Conservation (phyloP, 2,329 filamentous ascomycete species). For the Pseudogymnoascus sp. region DNA sequence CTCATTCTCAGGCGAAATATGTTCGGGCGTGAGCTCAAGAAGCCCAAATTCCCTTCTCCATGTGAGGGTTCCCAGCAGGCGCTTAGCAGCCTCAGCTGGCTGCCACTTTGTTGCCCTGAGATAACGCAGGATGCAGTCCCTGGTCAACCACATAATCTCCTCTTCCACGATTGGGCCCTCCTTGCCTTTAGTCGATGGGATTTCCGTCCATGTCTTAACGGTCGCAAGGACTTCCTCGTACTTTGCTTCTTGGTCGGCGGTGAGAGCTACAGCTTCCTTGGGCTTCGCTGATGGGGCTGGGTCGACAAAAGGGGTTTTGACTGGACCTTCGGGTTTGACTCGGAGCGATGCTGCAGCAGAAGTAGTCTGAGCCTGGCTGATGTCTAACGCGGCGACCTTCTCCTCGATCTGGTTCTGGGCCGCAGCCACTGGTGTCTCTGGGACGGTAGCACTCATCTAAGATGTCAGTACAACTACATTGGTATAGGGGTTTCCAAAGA, state of each 20-base stretch:
- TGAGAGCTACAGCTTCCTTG: constrained; percentile 44
- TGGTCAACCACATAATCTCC: constrained; percentile 84
- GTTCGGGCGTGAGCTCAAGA: constrained; percentile 64
- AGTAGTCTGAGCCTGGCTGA: background rate
- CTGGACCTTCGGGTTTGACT: constrained; percentile 28
- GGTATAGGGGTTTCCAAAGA: background rate
- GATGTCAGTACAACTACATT: background rate
- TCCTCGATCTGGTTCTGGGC: constrained; percentile 4
- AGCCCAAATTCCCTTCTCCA: constrained; percentile 91
- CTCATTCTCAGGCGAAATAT: constrained; percentile 89
- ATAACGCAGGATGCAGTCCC: constrained; percentile 86
- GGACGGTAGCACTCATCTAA: background rate
- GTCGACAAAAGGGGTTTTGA: constrained; percentile 31
- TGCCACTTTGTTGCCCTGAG: constrained; percentile 91
- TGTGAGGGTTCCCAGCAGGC: constrained; percentile 69
- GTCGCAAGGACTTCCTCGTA: constrained; percentile 68
- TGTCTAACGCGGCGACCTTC: constrained; percentile 5
- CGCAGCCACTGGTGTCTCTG: background rate
- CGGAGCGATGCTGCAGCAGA: constrained; percentile 17
- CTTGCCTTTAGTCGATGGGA: constrained; percentile 53
- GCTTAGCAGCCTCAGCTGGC: constrained; percentile 63
- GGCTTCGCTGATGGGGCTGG: constrained; percentile 39
- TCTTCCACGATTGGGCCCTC: constrained; percentile 61
- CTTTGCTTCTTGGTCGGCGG: constrained; percentile 69
- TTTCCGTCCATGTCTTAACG: constrained; percentile 61